Evolutionary conservation across 139 green algal species (phyloP).

Genomic region (Chlorella sp.): DNA sequence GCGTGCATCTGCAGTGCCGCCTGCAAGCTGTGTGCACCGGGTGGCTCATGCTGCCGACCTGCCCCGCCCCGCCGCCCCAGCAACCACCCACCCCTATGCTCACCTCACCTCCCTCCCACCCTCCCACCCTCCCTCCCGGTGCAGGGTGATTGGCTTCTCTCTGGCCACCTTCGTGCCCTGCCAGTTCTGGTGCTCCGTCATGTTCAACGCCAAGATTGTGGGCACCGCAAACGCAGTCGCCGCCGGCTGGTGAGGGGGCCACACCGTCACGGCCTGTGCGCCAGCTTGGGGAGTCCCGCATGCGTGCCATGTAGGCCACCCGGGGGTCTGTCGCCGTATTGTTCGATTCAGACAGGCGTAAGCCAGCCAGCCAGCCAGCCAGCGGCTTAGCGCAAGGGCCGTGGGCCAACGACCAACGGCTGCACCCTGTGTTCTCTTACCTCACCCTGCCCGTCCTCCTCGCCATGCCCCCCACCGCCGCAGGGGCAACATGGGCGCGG

Average conservation of each 20-base stretch:
- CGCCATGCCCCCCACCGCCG: not conserved
- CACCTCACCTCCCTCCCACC: not conserved
- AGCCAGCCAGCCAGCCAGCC: not conserved
- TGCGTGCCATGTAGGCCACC: no score
- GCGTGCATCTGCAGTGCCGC: no score
- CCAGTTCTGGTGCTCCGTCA: slow-evolving; percentile 91
- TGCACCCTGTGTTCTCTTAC: no score
- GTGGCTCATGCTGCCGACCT: no score
- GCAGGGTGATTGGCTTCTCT: slow-evolving; percentile 62
- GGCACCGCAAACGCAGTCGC: slow-evolving; percentile 90
- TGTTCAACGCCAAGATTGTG: slow-evolving; percentile 92
- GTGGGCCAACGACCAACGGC: no score
- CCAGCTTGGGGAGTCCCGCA: no score
- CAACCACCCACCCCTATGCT: not conserved
- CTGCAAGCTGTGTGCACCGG: no score
- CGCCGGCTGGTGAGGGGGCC: slow-evolving; percentile 52
- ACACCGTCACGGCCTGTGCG: no score
- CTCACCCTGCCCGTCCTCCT: not conserved
- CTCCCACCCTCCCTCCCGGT: no score
- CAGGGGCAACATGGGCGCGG: slow-evolving; percentile 92
- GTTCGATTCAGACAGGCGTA: not conserved
- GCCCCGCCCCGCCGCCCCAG: no score
- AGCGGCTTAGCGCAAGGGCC: not conserved
- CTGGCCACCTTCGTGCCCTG: slow-evolving; percentile 89
- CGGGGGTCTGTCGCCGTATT: not conserved